phyloP scores from a whole-genome alignment of 139 green algal genomes.

The Diplosphaera chodatii region DNA sequence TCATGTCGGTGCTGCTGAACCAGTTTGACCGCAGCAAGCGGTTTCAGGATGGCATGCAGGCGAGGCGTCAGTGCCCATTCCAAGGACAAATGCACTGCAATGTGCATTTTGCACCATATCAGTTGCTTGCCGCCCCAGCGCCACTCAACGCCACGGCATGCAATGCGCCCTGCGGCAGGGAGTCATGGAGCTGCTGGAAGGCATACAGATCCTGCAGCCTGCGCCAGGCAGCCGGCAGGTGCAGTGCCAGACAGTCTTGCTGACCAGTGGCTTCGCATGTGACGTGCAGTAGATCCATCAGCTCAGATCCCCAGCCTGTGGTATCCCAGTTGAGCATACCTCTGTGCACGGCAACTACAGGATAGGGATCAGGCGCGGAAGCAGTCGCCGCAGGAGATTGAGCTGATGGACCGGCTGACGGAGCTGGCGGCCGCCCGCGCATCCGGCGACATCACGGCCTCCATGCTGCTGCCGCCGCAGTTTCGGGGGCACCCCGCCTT shows the following conservation, averaged over 20 bases:
- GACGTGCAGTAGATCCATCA: too few species aligned
- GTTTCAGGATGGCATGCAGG: constrained; percentile 12
- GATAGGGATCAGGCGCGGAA: not conserved
- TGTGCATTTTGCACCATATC: too few species aligned
- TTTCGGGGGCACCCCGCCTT: too few species aligned
- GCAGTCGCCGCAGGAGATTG: not conserved
- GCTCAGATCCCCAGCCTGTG: too few species aligned
- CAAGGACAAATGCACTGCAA: too few species aligned
- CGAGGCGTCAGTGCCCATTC: too few species aligned
- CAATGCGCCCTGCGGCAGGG: not conserved
- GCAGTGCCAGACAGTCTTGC: not conserved
- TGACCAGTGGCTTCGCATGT: too few species aligned
- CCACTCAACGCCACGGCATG: not conserved
- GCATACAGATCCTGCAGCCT: not conserved
- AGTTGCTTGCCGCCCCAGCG: too few species aligned
- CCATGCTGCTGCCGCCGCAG: too few species aligned
- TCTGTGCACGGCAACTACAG: too few species aligned
- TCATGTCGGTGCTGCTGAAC: constrained; percentile 2
- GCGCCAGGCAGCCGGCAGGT: not conserved
- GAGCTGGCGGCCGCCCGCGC: not conserved
- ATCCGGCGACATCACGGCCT: too few species aligned
- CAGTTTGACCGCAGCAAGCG: constrained; percentile 12
- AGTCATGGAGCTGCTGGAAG: not conserved
- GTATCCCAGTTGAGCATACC: too few species aligned
- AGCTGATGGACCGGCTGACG: not conserved